Evolutionary conservation across 2,329 filamentous ascomycete species (phyloP).

Genomic region (Xylaria sp.): DNA sequence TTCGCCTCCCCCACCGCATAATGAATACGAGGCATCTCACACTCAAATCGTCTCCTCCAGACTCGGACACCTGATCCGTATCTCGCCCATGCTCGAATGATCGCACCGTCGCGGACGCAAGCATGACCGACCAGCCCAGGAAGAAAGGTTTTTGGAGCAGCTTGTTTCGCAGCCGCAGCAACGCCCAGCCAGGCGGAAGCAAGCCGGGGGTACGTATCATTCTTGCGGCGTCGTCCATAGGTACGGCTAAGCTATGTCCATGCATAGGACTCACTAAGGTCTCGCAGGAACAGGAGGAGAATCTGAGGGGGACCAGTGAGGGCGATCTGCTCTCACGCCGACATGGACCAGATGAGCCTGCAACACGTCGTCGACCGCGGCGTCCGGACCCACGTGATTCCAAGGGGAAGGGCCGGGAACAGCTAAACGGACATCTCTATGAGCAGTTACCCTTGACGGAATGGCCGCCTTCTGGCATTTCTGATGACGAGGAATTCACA

Average conservation of each 20-base stretch:
- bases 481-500: slow-evolving; percentile 60
- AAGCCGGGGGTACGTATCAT: slow-evolving; percentile 53
- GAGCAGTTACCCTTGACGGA: slow-evolving; percentile 56
- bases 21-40: slow-evolving; percentile 42
- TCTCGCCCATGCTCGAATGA: slow-evolving; percentile 30
- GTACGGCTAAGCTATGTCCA: slow-evolving; percentile 31
- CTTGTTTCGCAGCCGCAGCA: slow-evolving; percentile 61
- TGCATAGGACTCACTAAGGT: slow-evolving; percentile 35
- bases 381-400: slow-evolving; percentile 52
- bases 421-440: slow-evolving; percentile 46
- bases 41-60: slow-evolving; percentile 31
- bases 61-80: slow-evolving; percentile 32
- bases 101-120: slow-evolving; percentile 30
- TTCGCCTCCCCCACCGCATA: slow-evolving; percentile 37
- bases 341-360: slow-evolving; percentile 40
- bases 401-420: slow-evolving; percentile 55
- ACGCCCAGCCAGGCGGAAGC: slow-evolving; percentile 49
- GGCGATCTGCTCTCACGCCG: slow-evolving; percentile 49
- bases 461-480: slow-evolving; percentile 67
- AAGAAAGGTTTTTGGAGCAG: slow-evolving; percentile 61
- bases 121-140: slow-evolving; percentile 49
- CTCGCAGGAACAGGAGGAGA: slow-evolving; percentile 47
- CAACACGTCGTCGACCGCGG: slow-evolving; percentile 56
- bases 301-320: slow-evolving; percentile 49
- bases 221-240: slow-evolving; percentile 24